phyloP scores from a whole-genome alignment of 345 rosid species.

The Camelina laxa region DNA sequence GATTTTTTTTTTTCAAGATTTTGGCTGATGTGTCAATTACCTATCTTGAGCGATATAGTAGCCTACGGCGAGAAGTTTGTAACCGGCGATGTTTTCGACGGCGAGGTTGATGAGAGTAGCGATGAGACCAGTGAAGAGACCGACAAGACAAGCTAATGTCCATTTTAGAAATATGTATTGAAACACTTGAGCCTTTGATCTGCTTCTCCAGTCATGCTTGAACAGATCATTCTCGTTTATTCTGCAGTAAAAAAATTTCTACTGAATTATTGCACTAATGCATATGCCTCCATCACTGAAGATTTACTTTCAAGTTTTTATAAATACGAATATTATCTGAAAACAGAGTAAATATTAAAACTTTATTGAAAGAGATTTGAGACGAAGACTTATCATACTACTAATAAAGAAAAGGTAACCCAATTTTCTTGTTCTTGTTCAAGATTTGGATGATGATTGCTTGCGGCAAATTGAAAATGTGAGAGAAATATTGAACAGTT shows the following conservation, averaged over 20 bases:
- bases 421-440: neutral
- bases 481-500: slow-evolving; percentile 9
- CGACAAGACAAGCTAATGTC: slow-evolving; percentile 82
- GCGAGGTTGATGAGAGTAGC: slow-evolving; percentile 90
- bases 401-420: slow-evolving; percentile 10
- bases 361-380: slow-evolving; percentile 10
- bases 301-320: neutral
- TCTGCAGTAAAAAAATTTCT: slow-evolving; percentile 46
- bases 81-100: slow-evolving; percentile 94
- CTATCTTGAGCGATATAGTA: slow-evolving; percentile 60
- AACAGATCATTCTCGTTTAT: slow-evolving; percentile 92
- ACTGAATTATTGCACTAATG: slow-evolving; percentile 2
- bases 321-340: neutral
- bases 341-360: slow-evolving; percentile 16
- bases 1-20: neutral
- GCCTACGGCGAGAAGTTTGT: slow-evolving; percentile 84
- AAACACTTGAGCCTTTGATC: slow-evolving; percentile 80
- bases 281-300: slow-evolving; percentile 32
- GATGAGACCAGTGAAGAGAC: slow-evolving; percentile 79
- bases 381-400: neutral
- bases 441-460: slow-evolving; percentile 35
- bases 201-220: slow-evolving; percentile 96
- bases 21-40: slow-evolving; percentile 41
- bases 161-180: slow-evolving; percentile 86
- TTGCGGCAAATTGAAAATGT: slow-evolving; percentile 30